Evolutionary conservation across 129 eudicot genomes (phyloP).

Genomic region (Saussurea involucrata): DNA sequence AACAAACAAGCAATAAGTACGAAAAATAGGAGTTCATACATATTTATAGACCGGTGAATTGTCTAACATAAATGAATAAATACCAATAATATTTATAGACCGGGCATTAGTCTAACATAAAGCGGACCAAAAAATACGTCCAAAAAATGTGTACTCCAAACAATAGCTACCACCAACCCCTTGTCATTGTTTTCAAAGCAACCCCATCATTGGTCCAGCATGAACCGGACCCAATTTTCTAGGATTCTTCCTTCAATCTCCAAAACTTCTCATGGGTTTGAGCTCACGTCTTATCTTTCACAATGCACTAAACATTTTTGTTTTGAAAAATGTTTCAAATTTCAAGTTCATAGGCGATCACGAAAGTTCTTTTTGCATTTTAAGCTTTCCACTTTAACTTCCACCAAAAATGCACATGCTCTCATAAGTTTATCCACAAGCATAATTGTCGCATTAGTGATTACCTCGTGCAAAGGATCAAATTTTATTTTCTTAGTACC

Average conservation of each 20-base stretch:
- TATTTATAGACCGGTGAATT: background rate
- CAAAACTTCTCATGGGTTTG: background rate
- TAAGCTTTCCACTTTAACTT: background rate
- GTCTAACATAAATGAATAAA: background rate
- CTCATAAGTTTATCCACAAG: background rate
- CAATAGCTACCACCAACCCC: background rate
- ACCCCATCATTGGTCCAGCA: background rate
- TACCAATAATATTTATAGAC: background rate
- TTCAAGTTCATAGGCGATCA: background rate
- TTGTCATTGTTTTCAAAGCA: background rate
- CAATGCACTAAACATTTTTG: background rate
- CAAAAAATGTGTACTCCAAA: background rate
- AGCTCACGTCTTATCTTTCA: background rate
- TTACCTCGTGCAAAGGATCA: background rate
- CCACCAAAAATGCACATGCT: background rate
- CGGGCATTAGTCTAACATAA: background rate
- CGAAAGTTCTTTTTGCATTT: background rate
- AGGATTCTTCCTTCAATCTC: background rate
- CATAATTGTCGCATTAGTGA: background rate
- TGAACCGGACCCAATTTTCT: background rate
- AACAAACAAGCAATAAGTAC: background rate
- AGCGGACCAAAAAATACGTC: background rate
- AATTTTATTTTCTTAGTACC: too few relatives aligned
- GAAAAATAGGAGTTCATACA: background rate
- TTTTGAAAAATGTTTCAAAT: background rate